Evolutionary conservation across 2,329 filamentous ascomycete species (phyloP), one percentile per base, ranked within the genome.

Genomic region (Sclerotinia nivalis): DNA sequence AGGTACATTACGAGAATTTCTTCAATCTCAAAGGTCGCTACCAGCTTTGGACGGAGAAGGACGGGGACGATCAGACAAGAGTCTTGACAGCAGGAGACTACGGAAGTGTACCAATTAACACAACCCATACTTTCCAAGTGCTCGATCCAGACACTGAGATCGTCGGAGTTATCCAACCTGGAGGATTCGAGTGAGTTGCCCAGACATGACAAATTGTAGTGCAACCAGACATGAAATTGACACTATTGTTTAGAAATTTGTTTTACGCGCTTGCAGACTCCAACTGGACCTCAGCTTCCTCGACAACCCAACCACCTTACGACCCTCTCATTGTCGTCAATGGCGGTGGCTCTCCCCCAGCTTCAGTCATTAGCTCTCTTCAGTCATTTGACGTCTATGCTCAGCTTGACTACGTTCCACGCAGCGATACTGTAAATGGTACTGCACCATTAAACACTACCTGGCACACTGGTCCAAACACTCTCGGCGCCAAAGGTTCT

Each of bases 51-150:
- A 78, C 82, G 2, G 71, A 70, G 20, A 74, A 74, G 25, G 74
- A 74, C 34, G 74, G 76, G 12, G 71, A 71, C 6, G 76, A 79
- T 58, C 77, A 81, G 67, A 78, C 78, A 8, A 79, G 82, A 25
- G 72, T 84, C 3, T 74, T 85, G n/a, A 79, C 77, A 0, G 77
- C 78, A 12, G 82, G 83, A 1, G 83, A 85, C 71, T 84, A 82
- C 70, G 83, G 82, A 50, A 81, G 81, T 6, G 81, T 84, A 0
- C 80, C 82, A 0, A 77, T 77, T 28, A 81, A 84, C 71, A 84
- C 82, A 1, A 83, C 81, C 1, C 83, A 84, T 71, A 83, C 82
- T 4, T 84, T 84, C 77, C 82, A 83, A 73, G 77, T 84, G 22
- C 73, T 83, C 18, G 83, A 84, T 68, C 82, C 82, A 0, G 81